phyloP scores from a whole-genome alignment of 139 green algal species.

The Auxenochlorella pyrenoidosa region DNA sequence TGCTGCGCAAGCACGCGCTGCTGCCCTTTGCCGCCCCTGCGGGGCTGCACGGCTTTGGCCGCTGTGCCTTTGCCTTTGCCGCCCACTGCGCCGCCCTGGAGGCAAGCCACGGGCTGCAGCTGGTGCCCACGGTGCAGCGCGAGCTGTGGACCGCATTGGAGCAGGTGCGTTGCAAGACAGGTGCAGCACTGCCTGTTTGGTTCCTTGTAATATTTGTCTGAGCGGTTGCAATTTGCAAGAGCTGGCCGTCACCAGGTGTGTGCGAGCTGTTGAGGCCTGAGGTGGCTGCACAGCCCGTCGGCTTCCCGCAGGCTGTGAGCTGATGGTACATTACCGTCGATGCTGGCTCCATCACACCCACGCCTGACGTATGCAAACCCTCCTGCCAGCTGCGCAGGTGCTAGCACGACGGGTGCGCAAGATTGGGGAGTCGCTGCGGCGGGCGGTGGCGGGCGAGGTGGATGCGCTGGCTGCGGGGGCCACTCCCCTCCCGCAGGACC shows the following conservation, averaged over 20 bases:
- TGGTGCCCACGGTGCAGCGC: background rate
- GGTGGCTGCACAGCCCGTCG: background rate
- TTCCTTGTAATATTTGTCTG: too few relatives aligned
- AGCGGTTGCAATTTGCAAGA: background rate
- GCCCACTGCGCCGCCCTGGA: conserved; percentile 27
- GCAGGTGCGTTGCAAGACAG: background rate
- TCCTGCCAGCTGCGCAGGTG: background rate
- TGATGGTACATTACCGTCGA: too few relatives aligned
- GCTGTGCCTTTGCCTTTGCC: conserved; percentile 18
- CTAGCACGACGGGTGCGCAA: conserved; percentile 16
- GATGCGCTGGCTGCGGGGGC: background rate
- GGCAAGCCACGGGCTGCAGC: conserved; percentile 2
- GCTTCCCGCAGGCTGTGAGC: too few relatives aligned
- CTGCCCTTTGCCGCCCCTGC: conserved; percentile 51
- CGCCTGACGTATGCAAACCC: too few relatives aligned
- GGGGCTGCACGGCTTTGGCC: conserved; percentile 27
- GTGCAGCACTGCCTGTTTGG: background rate
- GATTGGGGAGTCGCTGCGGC: conserved; percentile 18
- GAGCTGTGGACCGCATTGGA: conserved; percentile 26
- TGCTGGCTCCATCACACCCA: background rate
- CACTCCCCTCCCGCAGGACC: background rate
- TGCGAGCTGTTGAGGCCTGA: too few relatives aligned
- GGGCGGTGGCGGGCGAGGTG: conserved; percentile 17
- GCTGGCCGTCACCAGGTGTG: too few relatives aligned
- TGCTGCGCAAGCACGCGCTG: conserved; percentile 52